Percentiles rank a stretch among this genome's conserved stretches.
These are phyloP conservation scores for Paxillus involutus DNA, from an alignment of 768 basidiomycete genomes.

Conservation along the genomic window DNA sequence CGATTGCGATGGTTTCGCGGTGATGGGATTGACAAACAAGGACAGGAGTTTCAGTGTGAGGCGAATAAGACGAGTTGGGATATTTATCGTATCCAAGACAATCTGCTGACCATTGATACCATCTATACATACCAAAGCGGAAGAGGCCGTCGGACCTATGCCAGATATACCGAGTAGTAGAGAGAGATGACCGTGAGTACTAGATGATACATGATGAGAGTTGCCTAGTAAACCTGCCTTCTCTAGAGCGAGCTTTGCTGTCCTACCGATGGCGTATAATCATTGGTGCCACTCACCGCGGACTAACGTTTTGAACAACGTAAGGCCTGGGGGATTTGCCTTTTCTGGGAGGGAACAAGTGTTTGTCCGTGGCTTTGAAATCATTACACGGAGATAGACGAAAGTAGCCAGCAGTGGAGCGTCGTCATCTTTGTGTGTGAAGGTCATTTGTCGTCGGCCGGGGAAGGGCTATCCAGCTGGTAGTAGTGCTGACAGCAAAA, in stretches of 20 bases:
- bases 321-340: constrained; percentile 1
- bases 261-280: background rate
- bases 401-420: background rate
- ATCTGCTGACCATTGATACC: background rate
- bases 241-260: background rate
- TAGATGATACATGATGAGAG: constrained; percentile 1
- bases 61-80: too few relatives aligned
- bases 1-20: background rate
- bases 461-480: too few relatives aligned
- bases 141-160: background rate
- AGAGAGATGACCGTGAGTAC: constrained; percentile 1
- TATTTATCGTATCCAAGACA: background rate
- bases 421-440: background rate
- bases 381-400: background rate
- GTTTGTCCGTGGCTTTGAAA: background rate
- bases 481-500: too few relatives aligned
- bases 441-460: background rate
- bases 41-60: background rate
- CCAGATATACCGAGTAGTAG: constrained; percentile 2
- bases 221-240: constrained; percentile 3
- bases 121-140: background rate
- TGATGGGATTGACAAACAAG: background rate
- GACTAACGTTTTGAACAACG: constrained; percentile 8
- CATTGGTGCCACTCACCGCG: constrained; percentile 5
- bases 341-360: constrained; percentile 1